These are phyloP conservation scores for Xylaria digitata DNA, from an alignment of 2,329 filamentous ascomycete species.

Conservation along the genomic window DNA sequence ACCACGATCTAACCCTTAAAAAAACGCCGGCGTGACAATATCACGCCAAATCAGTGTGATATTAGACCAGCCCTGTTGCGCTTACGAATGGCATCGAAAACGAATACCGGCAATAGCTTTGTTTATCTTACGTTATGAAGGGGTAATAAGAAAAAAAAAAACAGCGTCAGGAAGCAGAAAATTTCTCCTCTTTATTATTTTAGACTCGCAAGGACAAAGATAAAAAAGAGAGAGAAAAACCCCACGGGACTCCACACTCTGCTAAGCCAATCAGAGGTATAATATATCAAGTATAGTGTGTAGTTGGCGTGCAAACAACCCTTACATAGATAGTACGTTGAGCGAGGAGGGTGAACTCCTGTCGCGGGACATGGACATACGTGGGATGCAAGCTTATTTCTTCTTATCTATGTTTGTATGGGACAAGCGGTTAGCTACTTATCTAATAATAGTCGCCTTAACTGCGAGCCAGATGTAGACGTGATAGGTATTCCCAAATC, in stretches of 20 bases:
- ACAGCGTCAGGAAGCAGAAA: constrained; percentile 36
- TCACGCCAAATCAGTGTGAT: not conserved
- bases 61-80: constrained; percentile 14
- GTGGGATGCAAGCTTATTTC: constrained; percentile 1
- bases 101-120: not conserved
- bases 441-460: not conserved
- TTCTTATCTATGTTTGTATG: constrained; percentile 32
- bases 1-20: constrained; percentile 10
- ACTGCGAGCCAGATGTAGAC: constrained; percentile 5
- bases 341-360: not conserved
- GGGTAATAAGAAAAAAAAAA: constrained; percentile 37
- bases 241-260: constrained; percentile 38
- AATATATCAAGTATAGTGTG: not conserved
- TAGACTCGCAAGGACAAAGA: constrained; percentile 41
- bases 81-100: constrained; percentile 16
- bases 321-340: not conserved
- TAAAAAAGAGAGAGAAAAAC: constrained; percentile 1
- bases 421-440: constrained; percentile 20
- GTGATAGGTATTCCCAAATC: constrained; percentile 28
- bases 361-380: not conserved
- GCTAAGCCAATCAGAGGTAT: constrained; percentile 26
- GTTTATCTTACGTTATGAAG: constrained; percentile 43
- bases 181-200: constrained; percentile 29
- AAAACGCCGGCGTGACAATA: not conserved
- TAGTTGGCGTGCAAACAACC: not conserved